Evolutionary conservation across 495 filamentous ascomycete genomes (phyloP), one percentile per base, ranked within the genome.

Genomic region (Astrothelium subdiscretum): DNA sequence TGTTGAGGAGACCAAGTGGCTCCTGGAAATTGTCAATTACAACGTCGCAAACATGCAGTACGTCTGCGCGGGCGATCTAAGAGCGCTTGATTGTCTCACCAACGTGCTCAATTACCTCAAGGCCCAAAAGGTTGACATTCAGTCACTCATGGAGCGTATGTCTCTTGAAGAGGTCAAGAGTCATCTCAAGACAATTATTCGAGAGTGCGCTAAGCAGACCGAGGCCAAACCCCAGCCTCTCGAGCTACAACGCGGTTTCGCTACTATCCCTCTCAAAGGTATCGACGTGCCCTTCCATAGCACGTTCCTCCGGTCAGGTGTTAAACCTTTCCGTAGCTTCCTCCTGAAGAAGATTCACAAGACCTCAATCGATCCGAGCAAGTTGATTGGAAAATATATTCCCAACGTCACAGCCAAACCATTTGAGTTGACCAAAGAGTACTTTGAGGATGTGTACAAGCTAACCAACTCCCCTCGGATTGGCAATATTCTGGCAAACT

Each of bases 231-330:
- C 92, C 2, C 83, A 82, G 68, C 94, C 92, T 6, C 79, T 97
- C 60, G 82, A 89, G 29, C 84, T 98, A 44, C 83, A 97, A 77
- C 90, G 94, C 67, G 94, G 94, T 42, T 96, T 96, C 68, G 94
- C 94, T 57, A 97, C 94, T 32, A 97, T 97, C 69, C 94, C 94
- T 43, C 89, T 98, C 62, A 87, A 86, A 73, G 94, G 94, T 63
- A 98, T 98, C 71, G 94, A 98, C 68, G 94, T 98, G 64, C 94
- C 94, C 59, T 98, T 98, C 88, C 94, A 98, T 80, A 91, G 87
- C 67, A 98, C 95, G 44, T 98, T 97, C 83, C 78, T 98, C 74
- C 87, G 94, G 22, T 95, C 90, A 24, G 94, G 94, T 68, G 94
- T 98, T 74, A 98, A 98, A 79, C 94, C 94, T 44, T 98, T 98